Base-by-base conservation (phyloP, 106 monocot species). In the Vanilla planifolia region DNA sequence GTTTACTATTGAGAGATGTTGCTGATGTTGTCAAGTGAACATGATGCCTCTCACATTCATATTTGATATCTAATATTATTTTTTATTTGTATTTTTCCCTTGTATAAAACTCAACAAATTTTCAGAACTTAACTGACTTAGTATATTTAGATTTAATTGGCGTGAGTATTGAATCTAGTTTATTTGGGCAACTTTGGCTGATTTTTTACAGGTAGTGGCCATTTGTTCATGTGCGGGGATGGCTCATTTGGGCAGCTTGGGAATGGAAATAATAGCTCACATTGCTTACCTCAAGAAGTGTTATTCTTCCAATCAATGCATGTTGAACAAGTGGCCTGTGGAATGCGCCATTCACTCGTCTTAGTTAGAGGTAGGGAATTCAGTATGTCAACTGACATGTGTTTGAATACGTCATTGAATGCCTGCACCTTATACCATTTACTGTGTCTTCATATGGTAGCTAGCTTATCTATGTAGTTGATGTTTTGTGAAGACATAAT, bases 221-320 rank as follows among this genome's bases (percentile, higher is more conserved):
- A 29, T 29, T 68, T 87, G 13, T 87, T 76, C 52, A 82, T 82
- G 82, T 87, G 87, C 62, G 87, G 87, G 24, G 79, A 87, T 82
- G 82, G 82, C 3, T 87, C 82, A 42, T 87, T 87, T 82, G 87
- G 87, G 47, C 87, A 87, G 60, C 87, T 87, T 55, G 87, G 87
- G 23, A 79, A 37, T 70, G 79, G 79, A 59, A 70, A 87, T 63
- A 26, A 63, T 63, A 67, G 67, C 47, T 76, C 87, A 65, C 63
- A 62, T 63, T 47, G 51, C 34, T 67, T 63, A 36, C 82, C 82
- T 55, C 30, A 71, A 60, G 73, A 82, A 76, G 73, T 87, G 34
- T 17, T 47, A 30, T 79, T 73, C 59, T 82, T 81, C 50, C 13
- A 17, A 28, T 66, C 76, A 65, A 73, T 66, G 37, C 71, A 67